Evolutionary conservation across 768 basidiomycete genomes (phyloP), one percentile per base, ranked within the genome.

Genomic region (Auriscalpium vulgare): DNA sequence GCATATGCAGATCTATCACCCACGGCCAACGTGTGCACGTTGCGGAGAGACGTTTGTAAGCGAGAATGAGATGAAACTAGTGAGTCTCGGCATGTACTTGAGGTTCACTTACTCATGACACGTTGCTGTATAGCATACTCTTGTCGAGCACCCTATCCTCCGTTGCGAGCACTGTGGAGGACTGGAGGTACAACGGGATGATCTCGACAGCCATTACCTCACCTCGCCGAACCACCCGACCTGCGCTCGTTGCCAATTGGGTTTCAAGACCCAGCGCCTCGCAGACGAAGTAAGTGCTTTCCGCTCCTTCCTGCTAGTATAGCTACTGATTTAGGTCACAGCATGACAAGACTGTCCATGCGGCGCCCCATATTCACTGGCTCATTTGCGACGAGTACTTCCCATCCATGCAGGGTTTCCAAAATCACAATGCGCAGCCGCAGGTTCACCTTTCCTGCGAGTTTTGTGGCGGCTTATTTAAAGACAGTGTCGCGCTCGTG

Each of bases 401-500:
- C 37, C 23, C 47, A 5, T 52, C 59, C 5, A 10, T 29, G n/a
- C 58, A 59, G 10, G 59, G 48, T 37, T 46, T 60, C 6, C 36
- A 13, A n/a, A 21, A 50, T 4, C 59, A 60, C 17, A n/a, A 23
- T 4, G 29, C 17, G 10, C 40, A 60, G 29, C 46, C 19, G 16
- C 40, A 52, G 34, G 55, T 45, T 10, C 59, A 60, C 16, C 50
- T 50, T 47, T 44, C 53, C n/a, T 60, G 59, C 54, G 59, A 59
- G 36, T 60, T 60, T 29, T 60, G 59, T 29, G 53, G 40, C 35
- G 57, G 53, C 10, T 53, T 54, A 29, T 60, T 60, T 53, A 60
- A 47, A 47, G 45, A 60, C 21, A 59, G 53, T 9, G 58, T 57
- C 19, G 50, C 59, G 19, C 50, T 60, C 23, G 54, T 59, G 16